Evolutionary conservation across 768 basidiomycete genomes (phyloP), one percentile per base, ranked within the genome.

Genomic region (Coprinopsis sp.): DNA sequence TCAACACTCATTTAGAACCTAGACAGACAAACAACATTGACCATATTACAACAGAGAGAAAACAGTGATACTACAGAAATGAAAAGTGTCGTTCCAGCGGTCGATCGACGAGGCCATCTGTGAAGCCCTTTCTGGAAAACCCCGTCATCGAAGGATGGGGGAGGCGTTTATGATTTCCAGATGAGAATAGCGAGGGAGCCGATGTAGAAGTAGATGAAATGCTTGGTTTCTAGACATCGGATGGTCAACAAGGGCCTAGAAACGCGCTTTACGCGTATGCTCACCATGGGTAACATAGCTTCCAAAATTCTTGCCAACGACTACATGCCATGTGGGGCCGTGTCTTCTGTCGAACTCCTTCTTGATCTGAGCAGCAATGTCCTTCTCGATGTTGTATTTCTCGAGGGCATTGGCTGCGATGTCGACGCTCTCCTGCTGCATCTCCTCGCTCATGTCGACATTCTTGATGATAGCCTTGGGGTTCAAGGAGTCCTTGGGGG

Each of bases 201-300:
- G 63, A 98, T 75, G 74, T 95, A 97, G 71, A 95, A 95, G 77
- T 98, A 98, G 72, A 98, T 93, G 71, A 98, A 98, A 64, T 96
- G 88, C 67, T 93, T 94, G 54, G 92, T 95, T 79, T 97, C 93
- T 96, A 66, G 16, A 50, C 37, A 52, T 48, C 46, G 23, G 13
- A 48, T 29, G 25, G 46, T 51, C 21, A 49, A 48, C 54, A 38
- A 54, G 56, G 37, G 48, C 44, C 13, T 22, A 30, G 27, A 29
- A 22, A 42, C 37, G 49, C 37, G 54, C 40, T 14, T 18, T 28
- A 49, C 49, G 54, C 46, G 51, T 49, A 33, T 19, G 67, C 84
- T 58, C 55, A 95, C 93, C 94, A 61, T 96, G 94, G 36, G 94
- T 96, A 33, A 97, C 94, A 63, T 94, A 97, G 70, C 89, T 91